phyloP scores from a whole-genome alignment of 2,329 filamentous ascomycete species.

The Botrytis squamosa region DNA sequence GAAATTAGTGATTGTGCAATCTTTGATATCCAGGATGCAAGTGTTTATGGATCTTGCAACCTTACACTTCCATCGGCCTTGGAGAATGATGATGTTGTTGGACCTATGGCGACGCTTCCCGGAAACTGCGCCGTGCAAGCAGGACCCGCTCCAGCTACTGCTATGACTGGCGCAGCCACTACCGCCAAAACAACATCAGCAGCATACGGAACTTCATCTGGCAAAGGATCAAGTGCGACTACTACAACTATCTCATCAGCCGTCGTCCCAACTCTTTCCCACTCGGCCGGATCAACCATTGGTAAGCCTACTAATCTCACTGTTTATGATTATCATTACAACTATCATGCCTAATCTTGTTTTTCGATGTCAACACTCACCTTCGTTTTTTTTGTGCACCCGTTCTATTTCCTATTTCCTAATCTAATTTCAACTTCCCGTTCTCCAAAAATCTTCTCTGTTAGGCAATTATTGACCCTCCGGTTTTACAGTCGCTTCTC shows the following conservation, averaged over 20 bases:
- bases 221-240: not conserved
- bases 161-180: not conserved
- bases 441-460: not conserved
- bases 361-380: not conserved
- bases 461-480: not conserved
- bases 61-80: conserved; percentile 60
- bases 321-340: not conserved
- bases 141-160: conserved; percentile 44
- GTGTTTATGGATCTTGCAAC: conserved; percentile 57
- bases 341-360: not conserved
- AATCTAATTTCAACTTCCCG: not conserved
- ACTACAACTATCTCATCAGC: conserved; percentile 10
- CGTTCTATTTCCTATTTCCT: not conserved
- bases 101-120: conserved; percentile 58
- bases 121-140: conserved; percentile 55
- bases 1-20: conserved; percentile 70
- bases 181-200: conserved; percentile 25
- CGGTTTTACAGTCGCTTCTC: conserved; percentile 6
- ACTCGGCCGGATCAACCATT: conserved; percentile 33
- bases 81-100: conserved; percentile 57
- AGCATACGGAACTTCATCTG: not conserved
- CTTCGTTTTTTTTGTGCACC: not conserved
- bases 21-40: conserved; percentile 61
- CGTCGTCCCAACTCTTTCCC: conserved; percentile 34
- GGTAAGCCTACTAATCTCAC: conserved; percentile 1